These are phyloP conservation scores for Diaporthe citrichinensis DNA, from an alignment of 2,329 filamentous ascomycete species.

Conservation along the genomic window DNA sequence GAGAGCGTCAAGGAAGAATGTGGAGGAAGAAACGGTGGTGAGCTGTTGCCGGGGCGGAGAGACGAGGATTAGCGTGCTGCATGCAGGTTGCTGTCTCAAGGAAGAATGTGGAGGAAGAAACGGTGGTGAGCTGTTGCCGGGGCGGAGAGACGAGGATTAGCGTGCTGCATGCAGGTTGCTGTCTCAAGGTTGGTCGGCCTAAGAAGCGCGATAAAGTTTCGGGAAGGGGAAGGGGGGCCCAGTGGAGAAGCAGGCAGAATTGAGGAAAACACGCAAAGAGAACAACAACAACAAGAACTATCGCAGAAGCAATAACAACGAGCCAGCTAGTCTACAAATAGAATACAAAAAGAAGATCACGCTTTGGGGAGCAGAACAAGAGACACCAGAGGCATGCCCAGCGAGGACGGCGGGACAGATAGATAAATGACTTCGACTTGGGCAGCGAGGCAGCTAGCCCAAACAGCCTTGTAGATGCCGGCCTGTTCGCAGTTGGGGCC, in stretches of 20 bases:
- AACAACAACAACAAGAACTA: neutral
- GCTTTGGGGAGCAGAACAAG: neutral
- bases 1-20: neutral
- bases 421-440: neutral
- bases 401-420: neutral
- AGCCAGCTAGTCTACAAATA: neutral
- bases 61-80: slow-evolving; percentile 24
- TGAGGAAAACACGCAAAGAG: neutral
- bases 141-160: slow-evolving; percentile 29
- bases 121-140: slow-evolving; percentile 28
- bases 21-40: slow-evolving; percentile 25
- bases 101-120: slow-evolving; percentile 23
- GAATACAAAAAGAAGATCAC: neutral
- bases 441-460: neutral
- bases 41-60: slow-evolving; percentile 30
- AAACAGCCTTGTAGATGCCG: neutral
- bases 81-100: slow-evolving; percentile 16
- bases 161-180: slow-evolving; percentile 10
- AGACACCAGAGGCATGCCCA: neutral
- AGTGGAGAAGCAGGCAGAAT: neutral
- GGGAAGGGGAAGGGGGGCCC: slow-evolving; percentile 13
- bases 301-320: neutral
- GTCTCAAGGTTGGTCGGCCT: slow-evolving; percentile 9
- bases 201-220: slow-evolving; percentile 28
- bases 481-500: neutral